Base-by-base conservation (phyloP, 352 stramenopile genomes). In the Phytophthora kernoviae region DNA sequence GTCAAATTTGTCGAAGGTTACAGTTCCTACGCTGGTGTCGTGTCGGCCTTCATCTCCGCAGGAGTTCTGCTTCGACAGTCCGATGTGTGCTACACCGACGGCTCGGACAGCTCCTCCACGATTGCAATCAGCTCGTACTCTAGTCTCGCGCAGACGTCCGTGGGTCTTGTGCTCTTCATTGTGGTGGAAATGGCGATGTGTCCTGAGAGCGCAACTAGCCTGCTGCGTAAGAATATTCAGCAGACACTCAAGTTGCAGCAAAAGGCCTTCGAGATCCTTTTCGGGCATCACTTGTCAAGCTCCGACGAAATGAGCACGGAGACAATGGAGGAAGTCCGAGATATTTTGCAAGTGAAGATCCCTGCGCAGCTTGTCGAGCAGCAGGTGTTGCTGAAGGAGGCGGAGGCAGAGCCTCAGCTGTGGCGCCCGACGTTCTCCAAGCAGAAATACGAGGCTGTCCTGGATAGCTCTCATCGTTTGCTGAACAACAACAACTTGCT, bases 401-500 rank as follows among this genome's bases (percentile, higher is more conserved):
- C 82, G 0, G 74, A 79, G 54, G 63, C 65, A 1, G 86, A 94
- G 48, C 86, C 86, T 6, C 61, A 75, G 37, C 53, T 94, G 46
- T 94, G 86, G 86, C 69, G 77, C 11, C 86, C 81, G 0, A 36
- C 65, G 12, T 94, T 94, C 37, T 94, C 86, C 1, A 72, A 71
- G 24, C 65, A 85, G 27, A 94, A 94, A 61, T 94, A 94, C 59
- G 70, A 88, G 36, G 48, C 61, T 0, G 79, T 94, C 11, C 55
- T 94, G 1, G 70, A 90, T 5, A 79, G 68, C 27, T 86, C 64
- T 10, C 66, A 84, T 7, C 78, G 83, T 0, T 54, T 94, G 32
- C 67, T 94, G 10, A 93, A 90, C 75, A 91, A 91, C 79, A 93
- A 90, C 57, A 87, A 89, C 24, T 41, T 94, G 46, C 54, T 94